phyloP scores from a whole-genome alignment of 2,329 filamentous ascomycete species.

The Colletotrichum musicola region DNA sequence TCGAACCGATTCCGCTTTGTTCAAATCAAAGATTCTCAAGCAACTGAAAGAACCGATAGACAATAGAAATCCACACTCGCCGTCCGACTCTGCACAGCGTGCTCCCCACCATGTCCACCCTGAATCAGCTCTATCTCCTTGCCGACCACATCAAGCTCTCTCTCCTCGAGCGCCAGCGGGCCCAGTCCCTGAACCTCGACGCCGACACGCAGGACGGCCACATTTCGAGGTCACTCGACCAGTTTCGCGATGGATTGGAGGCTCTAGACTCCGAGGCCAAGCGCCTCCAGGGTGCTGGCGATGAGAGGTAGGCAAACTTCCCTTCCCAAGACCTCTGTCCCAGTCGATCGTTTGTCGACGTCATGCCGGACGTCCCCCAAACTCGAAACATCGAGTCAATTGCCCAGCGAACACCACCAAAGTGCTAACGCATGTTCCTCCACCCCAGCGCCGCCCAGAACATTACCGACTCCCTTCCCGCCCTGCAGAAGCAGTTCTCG shows the following conservation, averaged over 20 bases:
- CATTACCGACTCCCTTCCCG: constrained; percentile 74
- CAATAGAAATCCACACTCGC: neutral
- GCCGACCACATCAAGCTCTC: constrained; percentile 98
- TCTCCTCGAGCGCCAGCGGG: constrained; percentile 89
- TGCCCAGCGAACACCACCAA: too few species aligned
- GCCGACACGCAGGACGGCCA: constrained; percentile 87
- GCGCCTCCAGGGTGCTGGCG: constrained; percentile 72
- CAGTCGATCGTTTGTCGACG: constrained; percentile 14
- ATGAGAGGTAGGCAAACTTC: constrained; percentile 67
- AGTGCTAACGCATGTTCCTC: neutral
- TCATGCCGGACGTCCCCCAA: constrained; percentile 19
- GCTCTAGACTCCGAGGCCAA: constrained; percentile 73
- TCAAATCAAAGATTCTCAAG: constrained; percentile 1
- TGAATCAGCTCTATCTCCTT: constrained; percentile 87
- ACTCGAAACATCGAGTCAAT: constrained; percentile 7
- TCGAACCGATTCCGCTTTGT: neutral
- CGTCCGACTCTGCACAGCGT: neutral
- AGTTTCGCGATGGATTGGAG: constrained; percentile 84
- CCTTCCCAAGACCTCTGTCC: constrained; percentile 2
- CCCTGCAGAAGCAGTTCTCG: constrained; percentile 79
- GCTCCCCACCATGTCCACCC: constrained; percentile 63
- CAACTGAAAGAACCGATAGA: neutral
- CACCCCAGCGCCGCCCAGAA: constrained; percentile 57
- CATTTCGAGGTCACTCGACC: constrained; percentile 88
- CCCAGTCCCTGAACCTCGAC: constrained; percentile 82